Evolutionary conservation across 2,329 filamentous ascomycete species (phyloP), one percentile per base, ranked within the genome.

Genomic region (Triangularia verruculosa): DNA sequence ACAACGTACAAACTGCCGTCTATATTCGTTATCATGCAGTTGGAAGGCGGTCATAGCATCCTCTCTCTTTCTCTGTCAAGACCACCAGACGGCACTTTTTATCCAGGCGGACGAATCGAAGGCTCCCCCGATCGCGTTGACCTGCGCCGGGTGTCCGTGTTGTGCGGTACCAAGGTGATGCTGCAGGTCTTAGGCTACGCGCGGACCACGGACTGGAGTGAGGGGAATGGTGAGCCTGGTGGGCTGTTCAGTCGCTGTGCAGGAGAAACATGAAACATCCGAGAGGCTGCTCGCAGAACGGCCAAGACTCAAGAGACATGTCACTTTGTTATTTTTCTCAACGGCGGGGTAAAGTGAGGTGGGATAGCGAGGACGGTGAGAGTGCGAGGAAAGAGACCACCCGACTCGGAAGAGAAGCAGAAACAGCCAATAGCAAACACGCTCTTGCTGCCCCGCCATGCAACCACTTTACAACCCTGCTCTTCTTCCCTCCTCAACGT

Each of bases 251-350:
- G 22, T 32, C 51, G 61, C 53, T 59, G 59, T 55, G 57, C 57
- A 65, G 60, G 39, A 65, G 59, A 69, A 69, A 69, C 65, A 67
- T 70, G 68, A 70, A 71, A 69, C 67, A 66, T 57, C 62, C 66
- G 59, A 65, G 56, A 61, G 52, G 59, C 28, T 60, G 53, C 27
- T 57, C 27, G 57, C 54, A 54, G 25, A 57, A 20, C 56, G 64
- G 55, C 63, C 9, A 54, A 15, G 13, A 47, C 13, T 25, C 51
- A 13, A n/a, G 24, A 54, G 13, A 53, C 7, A 25, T 9, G 13
- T n/a, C n/a, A n/a, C n/a, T n/a, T n/a, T n/a, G 22, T 54, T 24
- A n/a, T 17, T 27, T 27, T 15, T 54, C 24, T 59, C 54, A 34
- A 20, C 24, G 22, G 62, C 20, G 32, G 28, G 56, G 43, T 57